These are phyloP conservation scores for Termitomyces sp. DNA, from an alignment of 768 basidiomycete species.

Conservation along the genomic window DNA sequence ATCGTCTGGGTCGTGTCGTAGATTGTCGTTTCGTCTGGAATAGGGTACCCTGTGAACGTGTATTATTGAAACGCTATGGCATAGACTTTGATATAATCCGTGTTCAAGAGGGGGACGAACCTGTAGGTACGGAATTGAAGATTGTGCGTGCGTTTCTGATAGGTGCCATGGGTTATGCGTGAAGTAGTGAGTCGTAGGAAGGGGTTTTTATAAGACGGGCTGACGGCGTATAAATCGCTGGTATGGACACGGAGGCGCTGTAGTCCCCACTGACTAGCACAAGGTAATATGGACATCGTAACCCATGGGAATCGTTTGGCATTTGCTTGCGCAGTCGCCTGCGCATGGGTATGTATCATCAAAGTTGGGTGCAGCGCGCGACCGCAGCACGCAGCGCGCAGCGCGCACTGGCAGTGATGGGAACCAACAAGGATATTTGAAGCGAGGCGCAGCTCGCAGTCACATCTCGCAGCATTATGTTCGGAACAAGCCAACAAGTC, in stretches of 20 bases:
- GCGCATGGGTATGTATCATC: too few relatives aligned
- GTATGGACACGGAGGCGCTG: neutral
- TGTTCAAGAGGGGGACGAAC: neutral
- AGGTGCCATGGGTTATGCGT: neutral
- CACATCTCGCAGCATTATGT: too few relatives aligned
- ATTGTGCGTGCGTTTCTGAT: slow-evolving; percentile 1
- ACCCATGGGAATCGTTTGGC: neutral
- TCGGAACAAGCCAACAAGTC: too few relatives aligned
- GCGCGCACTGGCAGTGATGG: too few relatives aligned
- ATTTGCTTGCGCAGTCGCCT: neutral
- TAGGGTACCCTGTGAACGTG: slow-evolving; percentile 28
- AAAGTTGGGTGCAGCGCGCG: too few relatives aligned
- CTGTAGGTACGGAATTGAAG: neutral
- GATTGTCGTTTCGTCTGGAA: slow-evolving; percentile 39
- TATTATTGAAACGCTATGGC: neutral
- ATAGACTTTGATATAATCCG: neutral
- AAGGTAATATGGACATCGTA: neutral
- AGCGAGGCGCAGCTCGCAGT: too few relatives aligned
- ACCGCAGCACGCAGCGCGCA: too few relatives aligned
- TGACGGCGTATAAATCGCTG: neutral
- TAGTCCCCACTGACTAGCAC: neutral
- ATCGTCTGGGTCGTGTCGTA: slow-evolving; percentile 41
- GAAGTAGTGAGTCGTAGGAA: neutral
- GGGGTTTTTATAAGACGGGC: neutral
- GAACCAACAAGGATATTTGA: too few relatives aligned